These are phyloP conservation scores for Moringa oleifera DNA, from an alignment of 345 rosid genomes.

Conservation along the genomic window DNA sequence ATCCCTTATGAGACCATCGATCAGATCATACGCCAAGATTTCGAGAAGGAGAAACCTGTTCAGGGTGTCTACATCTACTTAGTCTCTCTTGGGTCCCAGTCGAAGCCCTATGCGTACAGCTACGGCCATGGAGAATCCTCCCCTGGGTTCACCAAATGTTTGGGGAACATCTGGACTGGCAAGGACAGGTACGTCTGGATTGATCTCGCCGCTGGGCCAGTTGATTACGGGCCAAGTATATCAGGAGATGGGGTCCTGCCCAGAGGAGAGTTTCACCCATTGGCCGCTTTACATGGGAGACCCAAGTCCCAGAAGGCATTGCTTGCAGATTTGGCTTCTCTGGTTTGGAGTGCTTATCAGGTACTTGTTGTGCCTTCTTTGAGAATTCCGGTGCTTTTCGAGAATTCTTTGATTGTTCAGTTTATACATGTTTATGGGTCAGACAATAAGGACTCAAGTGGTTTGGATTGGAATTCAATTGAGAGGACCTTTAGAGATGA, in stretches of 20 bases:
- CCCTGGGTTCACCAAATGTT: slow-evolving; percentile 74
- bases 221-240: slow-evolving; percentile 87
- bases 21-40: slow-evolving; percentile 49
- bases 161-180: slow-evolving; percentile 89
- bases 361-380: slow-evolving; percentile 84
- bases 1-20: slow-evolving; percentile 50
- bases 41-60: slow-evolving; percentile 57
- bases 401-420: slow-evolving; percentile 73
- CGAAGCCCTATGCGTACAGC: slow-evolving; percentile 64
- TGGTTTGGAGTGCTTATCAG: slow-evolving; percentile 90
- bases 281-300: slow-evolving; percentile 74
- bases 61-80: slow-evolving; percentile 72
- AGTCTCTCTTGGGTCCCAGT: slow-evolving; percentile 49
- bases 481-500: slow-evolving; percentile 69
- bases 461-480: slow-evolving; percentile 69
- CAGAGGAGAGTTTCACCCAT: slow-evolving; percentile 89
- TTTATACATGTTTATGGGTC: slow-evolving; percentile 66
- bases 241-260: slow-evolving; percentile 96
- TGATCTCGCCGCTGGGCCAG: slow-evolving; percentile 90
- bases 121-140: slow-evolving; percentile 75
- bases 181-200: slow-evolving; percentile 84
- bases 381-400: slow-evolving; percentile 83
- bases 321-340: slow-evolving; percentile 71
- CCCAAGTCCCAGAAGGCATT: slow-evolving; percentile 83
- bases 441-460: slow-evolving; percentile 44